Percentiles rank a stretch among this genome's conserved stretches.
Conservation (phyloP, 2,329 filamentous ascomycete species). For the Colletotrichum echinochloae region DNA sequence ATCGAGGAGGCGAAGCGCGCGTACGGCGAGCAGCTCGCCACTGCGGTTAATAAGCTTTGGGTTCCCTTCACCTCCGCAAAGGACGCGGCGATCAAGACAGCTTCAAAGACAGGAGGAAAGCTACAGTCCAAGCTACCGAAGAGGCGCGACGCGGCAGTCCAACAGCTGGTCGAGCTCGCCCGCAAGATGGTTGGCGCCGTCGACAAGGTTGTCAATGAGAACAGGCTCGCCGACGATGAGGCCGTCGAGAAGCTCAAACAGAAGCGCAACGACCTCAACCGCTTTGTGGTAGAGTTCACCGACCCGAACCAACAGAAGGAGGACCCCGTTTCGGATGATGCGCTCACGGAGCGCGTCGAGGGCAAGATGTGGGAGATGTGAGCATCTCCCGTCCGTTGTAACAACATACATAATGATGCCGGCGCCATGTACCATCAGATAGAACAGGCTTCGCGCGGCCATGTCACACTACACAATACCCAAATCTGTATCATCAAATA, state of each 20-base stretch:
- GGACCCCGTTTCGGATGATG: neutral
- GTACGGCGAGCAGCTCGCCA: constrained; percentile 63
- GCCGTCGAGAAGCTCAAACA: constrained; percentile 50
- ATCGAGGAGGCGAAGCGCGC: constrained; percentile 52
- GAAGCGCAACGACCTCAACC: constrained; percentile 48
- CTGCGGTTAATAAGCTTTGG: constrained; percentile 64
- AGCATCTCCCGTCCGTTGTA: neutral
- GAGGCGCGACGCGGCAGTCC: constrained; percentile 50
- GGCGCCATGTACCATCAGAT: constrained; percentile 4
- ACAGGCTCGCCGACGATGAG: constrained; percentile 51
- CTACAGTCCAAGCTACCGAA: neutral
- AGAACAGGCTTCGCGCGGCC: neutral
- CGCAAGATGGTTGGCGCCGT: constrained; percentile 59
- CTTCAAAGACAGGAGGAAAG: constrained; percentile 9
- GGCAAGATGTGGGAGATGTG: neutral
- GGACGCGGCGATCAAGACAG: constrained; percentile 51
- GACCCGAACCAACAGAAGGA: constrained; percentile 36
- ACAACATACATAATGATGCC: neutral
- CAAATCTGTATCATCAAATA: neutral
- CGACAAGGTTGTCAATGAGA: constrained; percentile 57
- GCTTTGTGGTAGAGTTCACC: constrained; percentile 43
- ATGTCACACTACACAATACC: constrained; percentile 14
- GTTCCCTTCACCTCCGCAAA: constrained; percentile 58
- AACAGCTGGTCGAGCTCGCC: constrained; percentile 59
- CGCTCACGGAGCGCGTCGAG: neutral